Conservation (phyloP, 495 filamentous ascomycete species). For the Penicillium waksmanii region DNA sequence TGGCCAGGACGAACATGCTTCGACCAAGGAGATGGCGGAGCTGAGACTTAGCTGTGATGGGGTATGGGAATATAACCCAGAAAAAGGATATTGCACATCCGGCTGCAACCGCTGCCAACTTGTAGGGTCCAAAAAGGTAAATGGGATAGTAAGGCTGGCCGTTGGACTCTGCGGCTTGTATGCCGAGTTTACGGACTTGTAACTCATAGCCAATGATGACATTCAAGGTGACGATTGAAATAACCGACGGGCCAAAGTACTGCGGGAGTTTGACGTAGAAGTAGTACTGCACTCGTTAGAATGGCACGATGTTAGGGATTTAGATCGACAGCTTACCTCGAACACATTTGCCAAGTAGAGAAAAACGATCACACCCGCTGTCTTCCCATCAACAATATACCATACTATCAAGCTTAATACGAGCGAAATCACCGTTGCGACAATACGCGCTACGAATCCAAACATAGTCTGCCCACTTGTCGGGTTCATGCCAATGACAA, state of each 20-base stretch:
- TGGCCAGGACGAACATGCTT: slow-evolving; percentile 71
- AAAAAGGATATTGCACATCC: slow-evolving; percentile 74
- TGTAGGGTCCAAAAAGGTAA: slow-evolving; percentile 69
- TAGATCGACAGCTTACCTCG: slow-evolving; percentile 41
- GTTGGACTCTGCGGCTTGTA: slow-evolving; percentile 54
- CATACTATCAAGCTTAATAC: slow-evolving; percentile 65
- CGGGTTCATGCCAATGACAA: slow-evolving; percentile 63
- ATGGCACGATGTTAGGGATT: background rate
- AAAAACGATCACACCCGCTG: slow-evolving; percentile 66
- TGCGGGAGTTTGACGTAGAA: slow-evolving; percentile 67
- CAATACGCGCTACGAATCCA: slow-evolving; percentile 67
- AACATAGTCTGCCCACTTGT: slow-evolving; percentile 69
- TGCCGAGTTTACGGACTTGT: slow-evolving; percentile 67
- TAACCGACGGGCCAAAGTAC: slow-evolving; percentile 62
- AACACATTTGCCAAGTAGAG: slow-evolving; percentile 69
- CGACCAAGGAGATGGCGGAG: slow-evolving; percentile 66
- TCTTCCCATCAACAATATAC: slow-evolving; percentile 72
- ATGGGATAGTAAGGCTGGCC: slow-evolving; percentile 73
- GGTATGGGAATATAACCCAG: slow-evolving; percentile 79
- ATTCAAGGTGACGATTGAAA: slow-evolving; percentile 67
- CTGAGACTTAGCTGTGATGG: slow-evolving; percentile 68
- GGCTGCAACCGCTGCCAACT: slow-evolving; percentile 68
- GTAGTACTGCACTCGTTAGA: slow-evolving; percentile 47
- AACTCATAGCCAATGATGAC: slow-evolving; percentile 77
- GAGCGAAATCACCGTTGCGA: slow-evolving; percentile 64